Evolutionary conservation across 177 flowering plant species (phyloP).

Genomic region (Vitis hybrid): DNA sequence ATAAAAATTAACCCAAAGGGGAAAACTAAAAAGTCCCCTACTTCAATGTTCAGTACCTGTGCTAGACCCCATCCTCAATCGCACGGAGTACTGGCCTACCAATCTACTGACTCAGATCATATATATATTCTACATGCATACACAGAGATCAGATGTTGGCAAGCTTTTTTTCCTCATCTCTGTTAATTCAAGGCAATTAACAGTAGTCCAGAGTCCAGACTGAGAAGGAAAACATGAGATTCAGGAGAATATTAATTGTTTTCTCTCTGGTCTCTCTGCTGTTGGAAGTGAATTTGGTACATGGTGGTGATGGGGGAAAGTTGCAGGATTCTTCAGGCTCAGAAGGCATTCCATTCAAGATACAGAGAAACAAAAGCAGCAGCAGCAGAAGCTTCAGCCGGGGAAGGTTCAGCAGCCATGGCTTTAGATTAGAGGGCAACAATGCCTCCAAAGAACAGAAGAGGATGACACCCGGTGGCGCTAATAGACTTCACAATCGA

Average conservation of each 20-base stretch:
- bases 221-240: not conserved
- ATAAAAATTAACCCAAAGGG: no score
- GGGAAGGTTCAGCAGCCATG: constrained; percentile 6
- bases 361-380: not conserved
- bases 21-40: no score
- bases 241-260: not conserved
- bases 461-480: constrained; percentile 11
- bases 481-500: constrained; percentile 14
- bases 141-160: no score
- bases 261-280: not conserved
- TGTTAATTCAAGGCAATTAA: no score
- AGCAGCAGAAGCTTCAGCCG: not conserved
- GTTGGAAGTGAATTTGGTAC: not conserved
- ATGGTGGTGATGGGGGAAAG: not conserved
- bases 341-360: not conserved
- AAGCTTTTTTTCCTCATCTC: no score
- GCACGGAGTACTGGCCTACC: no score
- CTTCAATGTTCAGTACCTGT: no score
- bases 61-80: no score
- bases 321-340: not conserved
- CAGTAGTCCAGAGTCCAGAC: not conserved
- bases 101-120: no score
- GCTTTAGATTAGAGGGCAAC: constrained; percentile 4
- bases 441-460: constrained; percentile 10
- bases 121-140: no score